phyloP scores from a whole-genome alignment of 139 green algal species.

The Diplosphaera chodatii region DNA sequence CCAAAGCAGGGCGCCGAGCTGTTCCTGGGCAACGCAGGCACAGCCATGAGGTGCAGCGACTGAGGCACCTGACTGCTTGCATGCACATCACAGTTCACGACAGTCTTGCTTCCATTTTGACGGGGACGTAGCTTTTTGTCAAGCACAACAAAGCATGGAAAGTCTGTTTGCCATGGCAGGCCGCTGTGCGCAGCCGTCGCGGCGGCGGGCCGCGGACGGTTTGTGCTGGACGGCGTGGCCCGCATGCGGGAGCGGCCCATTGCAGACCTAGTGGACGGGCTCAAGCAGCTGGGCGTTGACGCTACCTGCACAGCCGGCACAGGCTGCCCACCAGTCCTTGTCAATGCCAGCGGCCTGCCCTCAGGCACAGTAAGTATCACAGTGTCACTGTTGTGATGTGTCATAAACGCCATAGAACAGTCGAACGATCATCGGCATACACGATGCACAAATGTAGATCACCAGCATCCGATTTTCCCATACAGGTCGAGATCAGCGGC shows the following conservation, averaged over 20 bases:
- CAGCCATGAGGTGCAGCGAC: conserved; percentile 97
- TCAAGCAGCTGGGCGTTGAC: conserved; percentile 92
- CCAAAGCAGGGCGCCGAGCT: conserved; percentile 59
- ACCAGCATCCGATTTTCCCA: no score
- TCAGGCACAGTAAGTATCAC: conserved; percentile 63
- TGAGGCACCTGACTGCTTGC: no score
- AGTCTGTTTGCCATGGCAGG: conserved; percentile 4
- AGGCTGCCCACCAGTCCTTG: conserved; percentile 88
- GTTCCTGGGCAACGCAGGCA: conserved; percentile 97
- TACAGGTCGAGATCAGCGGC: conserved; percentile 65
- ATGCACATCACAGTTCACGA: no score
- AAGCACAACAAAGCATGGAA: no score
- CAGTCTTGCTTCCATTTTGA: no score
- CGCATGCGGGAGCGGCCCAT: conserved; percentile 96
- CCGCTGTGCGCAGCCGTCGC: conserved; percentile 95
- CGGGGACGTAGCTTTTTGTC: no score
- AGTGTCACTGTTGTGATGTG: no score
- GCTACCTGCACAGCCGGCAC: conserved; percentile 87
- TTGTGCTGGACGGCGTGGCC: conserved; percentile 82
- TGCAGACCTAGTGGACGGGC: conserved; percentile 79
- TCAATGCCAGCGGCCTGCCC: conserved; percentile 77
- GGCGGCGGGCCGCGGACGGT: conserved; percentile 79
- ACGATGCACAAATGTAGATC: no score
- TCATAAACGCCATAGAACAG: no score
- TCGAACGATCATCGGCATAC: no score